Conservation (phyloP, 108 stramenopile genomes). For the Nitzschia sp. region DNA sequence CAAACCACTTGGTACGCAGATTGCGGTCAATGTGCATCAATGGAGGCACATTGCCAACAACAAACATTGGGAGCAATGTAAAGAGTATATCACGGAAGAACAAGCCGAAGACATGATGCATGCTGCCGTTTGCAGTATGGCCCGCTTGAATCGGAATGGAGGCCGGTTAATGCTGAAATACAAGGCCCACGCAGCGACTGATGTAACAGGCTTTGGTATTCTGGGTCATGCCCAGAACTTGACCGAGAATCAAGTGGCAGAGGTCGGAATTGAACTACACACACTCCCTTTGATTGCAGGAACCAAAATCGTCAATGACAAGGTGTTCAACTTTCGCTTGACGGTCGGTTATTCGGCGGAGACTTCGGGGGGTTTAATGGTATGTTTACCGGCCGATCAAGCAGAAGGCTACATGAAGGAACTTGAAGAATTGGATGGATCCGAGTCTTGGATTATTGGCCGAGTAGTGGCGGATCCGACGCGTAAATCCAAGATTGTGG, state of each 20-base stretch:
- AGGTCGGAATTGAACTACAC: conserved; percentile 74
- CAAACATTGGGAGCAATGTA: conserved; percentile 35
- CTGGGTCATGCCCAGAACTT: conserved; percentile 87
- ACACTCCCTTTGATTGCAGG: conserved; percentile 76
- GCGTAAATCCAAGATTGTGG: conserved; percentile 65
- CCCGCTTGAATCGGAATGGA: conserved; percentile 69
- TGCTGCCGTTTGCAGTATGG: conserved; percentile 77
- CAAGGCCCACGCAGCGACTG: conserved; percentile 72
- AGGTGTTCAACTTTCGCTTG: conserved; percentile 75
- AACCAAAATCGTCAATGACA: conserved; percentile 58
- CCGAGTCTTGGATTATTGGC: conserved; percentile 81
- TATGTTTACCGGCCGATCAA: conserved; percentile 66
- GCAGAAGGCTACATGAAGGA: conserved; percentile 63
- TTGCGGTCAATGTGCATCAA: conserved; percentile 88
- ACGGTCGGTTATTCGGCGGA: conserved; percentile 76
- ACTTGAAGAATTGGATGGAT: conserved; percentile 69
- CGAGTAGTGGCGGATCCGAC: conserved; percentile 48
- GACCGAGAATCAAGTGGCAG: conserved; percentile 70
- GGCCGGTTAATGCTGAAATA: conserved; percentile 70
- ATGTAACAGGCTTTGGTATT: conserved; percentile 89
- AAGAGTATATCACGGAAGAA: conserved; percentile 35
- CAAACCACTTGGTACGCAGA: conserved; percentile 85
- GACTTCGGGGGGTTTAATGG: conserved; percentile 84
- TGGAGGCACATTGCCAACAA: conserved; percentile 52
- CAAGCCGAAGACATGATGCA: conserved; percentile 83